These are phyloP conservation scores for Conringia planisiliqua DNA, from an alignment of 345 rosid genomes.

Conservation along the genomic window DNA sequence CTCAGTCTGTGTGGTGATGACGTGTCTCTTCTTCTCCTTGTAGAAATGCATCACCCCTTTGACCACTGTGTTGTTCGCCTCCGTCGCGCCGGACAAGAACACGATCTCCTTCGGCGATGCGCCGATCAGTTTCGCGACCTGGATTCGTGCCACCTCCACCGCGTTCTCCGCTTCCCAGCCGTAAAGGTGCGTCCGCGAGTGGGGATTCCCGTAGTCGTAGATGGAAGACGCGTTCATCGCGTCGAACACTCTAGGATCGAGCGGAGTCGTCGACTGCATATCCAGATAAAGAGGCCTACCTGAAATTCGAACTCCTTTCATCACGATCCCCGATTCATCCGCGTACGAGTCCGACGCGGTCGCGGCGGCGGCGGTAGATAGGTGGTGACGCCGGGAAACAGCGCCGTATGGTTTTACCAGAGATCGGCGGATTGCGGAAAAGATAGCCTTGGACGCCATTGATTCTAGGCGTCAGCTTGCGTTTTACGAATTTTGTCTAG, in stretches of 20 bases:
- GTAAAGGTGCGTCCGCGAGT: slow-evolving; percentile 91
- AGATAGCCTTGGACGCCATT: slow-evolving; percentile 65
- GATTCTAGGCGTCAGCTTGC: neutral
- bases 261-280: slow-evolving; percentile 82
- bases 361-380: slow-evolving; percentile 39
- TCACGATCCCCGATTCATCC: slow-evolving; percentile 41
- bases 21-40: slow-evolving; percentile 83
- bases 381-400: slow-evolving; percentile 27
- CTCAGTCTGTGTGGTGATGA: slow-evolving; percentile 92
- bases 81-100: slow-evolving; percentile 95
- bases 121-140: slow-evolving; percentile 67
- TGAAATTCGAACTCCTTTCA: slow-evolving; percentile 70
- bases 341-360: slow-evolving; percentile 27
- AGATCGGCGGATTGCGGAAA: slow-evolving; percentile 46
- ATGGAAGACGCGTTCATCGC: slow-evolving; percentile 76
- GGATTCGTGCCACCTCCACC: slow-evolving; percentile 73
- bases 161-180: slow-evolving; percentile 98
- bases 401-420: slow-evolving; percentile 8
- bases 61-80: slow-evolving; percentile 76
- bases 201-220: slow-evolving; percentile 81
- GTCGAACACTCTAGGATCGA: slow-evolving; percentile 85
- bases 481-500: neutral
- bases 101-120: slow-evolving; percentile 89
- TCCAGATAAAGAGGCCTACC: slow-evolving; percentile 77
- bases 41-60: slow-evolving; percentile 97